Evolutionary conservation across 805 yeast species (phyloP).

Genomic region (Kazachstania bromeliacearum): DNA sequence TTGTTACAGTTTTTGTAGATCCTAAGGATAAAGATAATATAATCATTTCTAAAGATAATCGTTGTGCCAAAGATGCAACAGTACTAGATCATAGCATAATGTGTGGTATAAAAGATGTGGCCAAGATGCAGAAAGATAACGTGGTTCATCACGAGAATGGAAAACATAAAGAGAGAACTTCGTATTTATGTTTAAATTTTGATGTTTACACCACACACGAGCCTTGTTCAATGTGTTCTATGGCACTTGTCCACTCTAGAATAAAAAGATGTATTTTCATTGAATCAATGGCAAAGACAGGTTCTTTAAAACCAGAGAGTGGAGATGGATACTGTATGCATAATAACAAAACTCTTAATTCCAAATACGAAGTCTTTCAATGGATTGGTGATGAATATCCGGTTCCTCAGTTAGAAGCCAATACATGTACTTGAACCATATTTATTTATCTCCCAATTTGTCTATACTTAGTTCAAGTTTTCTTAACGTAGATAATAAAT

Average conservation of each 20-base stretch:
- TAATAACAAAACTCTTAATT: constrained; percentile 63
- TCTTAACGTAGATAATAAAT: neutral
- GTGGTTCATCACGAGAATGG: too few relatives aligned
- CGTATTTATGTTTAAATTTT: constrained; percentile 65
- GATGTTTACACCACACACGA: constrained; percentile 87
- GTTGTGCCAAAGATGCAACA: constrained; percentile 29
- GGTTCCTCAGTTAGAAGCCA: constrained; percentile 16
- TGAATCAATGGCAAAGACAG: constrained; percentile 39
- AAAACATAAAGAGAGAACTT: constrained; percentile 34
- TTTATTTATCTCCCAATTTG: neutral
- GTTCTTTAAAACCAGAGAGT: constrained; percentile 45
- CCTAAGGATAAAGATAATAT: constrained; percentile 35
- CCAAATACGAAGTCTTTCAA: constrained; percentile 78
- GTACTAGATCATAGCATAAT: constrained; percentile 70
- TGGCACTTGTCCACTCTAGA: constrained; percentile 92
- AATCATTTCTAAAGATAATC: constrained; percentile 32
- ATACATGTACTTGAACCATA: neutral
- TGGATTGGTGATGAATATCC: constrained; percentile 42
- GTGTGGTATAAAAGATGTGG: constrained; percentile 57
- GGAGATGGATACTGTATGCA: constrained; percentile 71
- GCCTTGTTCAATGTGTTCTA: constrained; percentile 93
- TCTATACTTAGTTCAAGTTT: neutral
- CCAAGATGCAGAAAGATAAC: constrained; percentile 27
- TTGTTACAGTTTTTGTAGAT: constrained; percentile 56
- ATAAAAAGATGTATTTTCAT: constrained; percentile 59